Evolutionary conservation across 345 rosid genomes (phyloP), one percentile per base, ranked within the genome.

Genomic region (Nephelium lappaceum): DNA sequence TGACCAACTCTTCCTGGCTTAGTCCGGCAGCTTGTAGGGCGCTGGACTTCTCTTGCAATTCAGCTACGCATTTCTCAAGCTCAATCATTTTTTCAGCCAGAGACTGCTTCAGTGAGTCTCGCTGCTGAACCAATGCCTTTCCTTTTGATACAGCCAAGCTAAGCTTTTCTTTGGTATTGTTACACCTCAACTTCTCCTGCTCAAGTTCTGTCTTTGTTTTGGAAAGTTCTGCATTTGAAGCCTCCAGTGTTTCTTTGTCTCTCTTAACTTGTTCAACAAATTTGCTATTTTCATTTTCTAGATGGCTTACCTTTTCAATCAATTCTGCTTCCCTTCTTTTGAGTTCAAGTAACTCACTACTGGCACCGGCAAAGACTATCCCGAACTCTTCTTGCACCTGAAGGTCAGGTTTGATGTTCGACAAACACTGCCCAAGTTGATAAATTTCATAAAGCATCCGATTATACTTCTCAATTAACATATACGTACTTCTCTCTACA

Each of bases 121-220:
- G 90, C 76, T 88, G 93, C 90, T 95, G 99, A 84, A 95, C 93
- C 88, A 95, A 79, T 36, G 96, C 95, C 85, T 95, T 95, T 36
- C 99, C 99, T 82, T 91, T 95, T 9, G 97, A 91, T 73, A 95
- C 99, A 15, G 99, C 99, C 93, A 95, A 84, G 82, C 93, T 88
- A 78, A 95, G 97, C 86, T 95, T 95, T 85, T 95, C 99, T 82
- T 93, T 95, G 43, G 97, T 86, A 85, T 87, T 91, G 85, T 87
- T 78, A 85, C 87, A 91, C 83, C 90, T 92, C 41, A 68, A 81
- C 90, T 86, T 95, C 84, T 93, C 99, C 80, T 86, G 96, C 73
- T 90, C 97, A 82, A 89, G 89, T 79, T 92, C 98, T n/a, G 64
- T 75, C 82, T 83, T 90, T 71, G 84, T 65, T 70, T 77, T 88